Base-by-base conservation (phyloP, 1,284 basidiomycete species). In the Moesziomyces parantarcticus region DNA sequence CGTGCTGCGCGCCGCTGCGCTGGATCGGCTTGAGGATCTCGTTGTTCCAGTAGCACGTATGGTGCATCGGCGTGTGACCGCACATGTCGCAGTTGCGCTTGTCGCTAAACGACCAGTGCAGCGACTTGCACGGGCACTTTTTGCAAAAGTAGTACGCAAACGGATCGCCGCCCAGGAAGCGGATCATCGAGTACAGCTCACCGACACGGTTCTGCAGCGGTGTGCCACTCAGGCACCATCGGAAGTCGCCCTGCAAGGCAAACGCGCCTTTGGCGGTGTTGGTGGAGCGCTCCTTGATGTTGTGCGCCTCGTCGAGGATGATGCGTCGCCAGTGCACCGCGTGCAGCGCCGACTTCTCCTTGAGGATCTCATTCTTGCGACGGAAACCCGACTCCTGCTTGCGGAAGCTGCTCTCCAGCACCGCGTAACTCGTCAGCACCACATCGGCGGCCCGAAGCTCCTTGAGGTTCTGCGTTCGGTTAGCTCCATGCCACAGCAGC, bases 171-270 rank as follows among this genome's bases (percentile, higher is more conserved):
- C 76, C 67, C n/a, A 80, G 66, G 63, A 82, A 77, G 67, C 81
- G 79, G 61, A 99, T 90, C 59, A 98, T 89, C 83, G 94, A 97
- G 86, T 99, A 99, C 43, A 99, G 86, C 84, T 99, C 97, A 71
- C 97, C 97, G 16, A 99, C 97, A 67, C 96, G 77, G 56, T 84
- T 84, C 85, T 98, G 85, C 40, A 85, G 74, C 0, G 94, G 95
- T n/a, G 95, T 97, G n/a, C 96, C 97, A 25, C 94, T 97, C 32
- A 99, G 87, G 84, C 97, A 99, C 97, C 97, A 99, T 68, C 90
- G 90, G 76, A 90, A 93, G 62, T 89, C 89, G 58, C 91, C 89
- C 52, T 91, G 85, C 5, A 99, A 87, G 52, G 94, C 92, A 82
- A 99, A 99, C 0, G 94, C 89, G 11, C 93, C 94, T 84, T 97